phyloP scores from a whole-genome alignment of 2,329 filamentous ascomycete genomes.

The Gremmenia infestans region DNA sequence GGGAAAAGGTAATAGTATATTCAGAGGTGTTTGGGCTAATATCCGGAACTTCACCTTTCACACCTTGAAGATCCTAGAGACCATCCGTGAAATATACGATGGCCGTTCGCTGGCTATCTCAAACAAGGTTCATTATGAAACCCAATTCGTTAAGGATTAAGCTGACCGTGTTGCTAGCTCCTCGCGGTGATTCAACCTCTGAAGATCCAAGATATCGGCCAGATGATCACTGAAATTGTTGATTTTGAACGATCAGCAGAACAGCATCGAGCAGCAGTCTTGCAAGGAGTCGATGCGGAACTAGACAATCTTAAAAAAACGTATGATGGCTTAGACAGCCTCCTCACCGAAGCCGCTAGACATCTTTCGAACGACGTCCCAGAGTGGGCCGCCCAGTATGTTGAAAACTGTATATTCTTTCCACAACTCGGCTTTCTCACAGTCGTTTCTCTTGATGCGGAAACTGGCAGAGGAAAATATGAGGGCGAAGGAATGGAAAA shows the following conservation, averaged over 20 bases:
- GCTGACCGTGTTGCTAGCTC: constrained; percentile 39
- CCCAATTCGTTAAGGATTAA: neutral
- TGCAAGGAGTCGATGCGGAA: constrained; percentile 62
- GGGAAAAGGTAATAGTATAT: constrained; percentile 40
- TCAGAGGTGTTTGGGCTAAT: constrained; percentile 67
- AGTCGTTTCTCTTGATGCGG: constrained; percentile 58
- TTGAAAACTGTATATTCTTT: constrained; percentile 79
- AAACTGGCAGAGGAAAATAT: constrained; percentile 55
- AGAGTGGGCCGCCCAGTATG: constrained; percentile 45
- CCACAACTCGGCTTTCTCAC: constrained; percentile 90
- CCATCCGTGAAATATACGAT: constrained; percentile 52
- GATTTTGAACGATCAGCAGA: constrained; percentile 71
- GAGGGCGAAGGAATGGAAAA: constrained; percentile 51
- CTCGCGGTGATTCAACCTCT: constrained; percentile 53
- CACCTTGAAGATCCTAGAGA: constrained; percentile 63
- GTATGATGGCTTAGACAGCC: constrained; percentile 71
- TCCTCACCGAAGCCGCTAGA: constrained; percentile 64
- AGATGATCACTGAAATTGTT: constrained; percentile 66
- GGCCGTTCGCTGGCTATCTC: constrained; percentile 48
- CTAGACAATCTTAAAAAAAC: constrained; percentile 73
- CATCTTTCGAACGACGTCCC: constrained; percentile 62
- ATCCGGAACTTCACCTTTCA: constrained; percentile 67
- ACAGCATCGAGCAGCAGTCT: constrained; percentile 68
- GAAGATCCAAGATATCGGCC: constrained; percentile 60
- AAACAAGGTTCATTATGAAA: constrained; percentile 41